Evolutionary conservation across 2,329 filamentous ascomycete species (phyloP).

Genomic region (Sporothrix protearum): DNA sequence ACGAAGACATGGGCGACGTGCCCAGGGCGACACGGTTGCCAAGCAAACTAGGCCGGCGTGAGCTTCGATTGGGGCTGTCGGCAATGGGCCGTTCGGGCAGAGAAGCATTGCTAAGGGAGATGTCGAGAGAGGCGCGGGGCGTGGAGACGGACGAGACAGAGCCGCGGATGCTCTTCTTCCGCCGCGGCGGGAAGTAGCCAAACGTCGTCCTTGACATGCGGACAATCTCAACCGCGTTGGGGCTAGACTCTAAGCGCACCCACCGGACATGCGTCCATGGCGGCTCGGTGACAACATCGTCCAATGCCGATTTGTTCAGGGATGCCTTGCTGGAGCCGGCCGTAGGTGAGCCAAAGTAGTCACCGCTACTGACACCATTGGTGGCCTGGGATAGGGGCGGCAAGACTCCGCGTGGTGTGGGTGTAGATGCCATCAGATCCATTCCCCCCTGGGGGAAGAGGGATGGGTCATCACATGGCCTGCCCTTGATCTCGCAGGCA

Average conservation of each 20-base stretch:
- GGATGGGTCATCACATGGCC: conserved; percentile 56
- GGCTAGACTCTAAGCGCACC: conserved; percentile 71
- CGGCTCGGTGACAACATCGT: conserved; percentile 52
- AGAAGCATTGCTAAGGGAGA: conserved; percentile 43
- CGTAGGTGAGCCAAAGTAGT: conserved; percentile 16
- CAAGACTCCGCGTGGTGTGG: conserved; percentile 28
- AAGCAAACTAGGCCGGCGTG: conserved; percentile 45
- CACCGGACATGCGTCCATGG: conserved; percentile 86
- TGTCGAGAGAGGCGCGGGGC: conserved; percentile 62
- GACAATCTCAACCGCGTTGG: conserved; percentile 75
- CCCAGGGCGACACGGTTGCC: conserved; percentile 37
- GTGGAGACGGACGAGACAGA: conserved; percentile 64
- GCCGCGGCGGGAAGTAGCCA: conserved; percentile 86
- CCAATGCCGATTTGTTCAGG: not conserved
- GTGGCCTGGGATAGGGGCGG: not conserved
- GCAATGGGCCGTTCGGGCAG: conserved; percentile 33
- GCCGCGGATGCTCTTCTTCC: conserved; percentile 71
- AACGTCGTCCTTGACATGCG: conserved; percentile 75
- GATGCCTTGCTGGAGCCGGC: conserved; percentile 29
- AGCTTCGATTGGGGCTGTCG: conserved; percentile 38
- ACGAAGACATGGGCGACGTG: conserved; percentile 33
- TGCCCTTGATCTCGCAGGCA: conserved; percentile 78
- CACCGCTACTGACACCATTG: not conserved
- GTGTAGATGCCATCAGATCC: conserved; percentile 52
- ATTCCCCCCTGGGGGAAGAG: conserved; percentile 42